These are phyloP conservation scores for Globisporangium camurandrum DNA, from an alignment of 352 stramenopile genomes.

Conservation along the genomic window DNA sequence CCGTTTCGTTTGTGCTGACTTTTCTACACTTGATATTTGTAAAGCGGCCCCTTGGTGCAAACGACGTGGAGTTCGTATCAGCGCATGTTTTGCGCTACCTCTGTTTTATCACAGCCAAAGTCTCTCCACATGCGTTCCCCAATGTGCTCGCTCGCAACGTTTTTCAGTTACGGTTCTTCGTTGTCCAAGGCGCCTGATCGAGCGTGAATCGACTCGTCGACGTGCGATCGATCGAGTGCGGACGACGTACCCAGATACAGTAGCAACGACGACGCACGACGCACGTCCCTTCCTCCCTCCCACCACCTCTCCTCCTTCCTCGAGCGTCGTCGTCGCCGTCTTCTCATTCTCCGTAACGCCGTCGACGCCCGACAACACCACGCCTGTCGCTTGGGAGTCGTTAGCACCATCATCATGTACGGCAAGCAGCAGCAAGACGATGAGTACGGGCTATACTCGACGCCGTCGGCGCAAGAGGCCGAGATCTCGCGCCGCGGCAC, in stretches of 20 bases:
- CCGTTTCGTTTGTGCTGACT: no score
- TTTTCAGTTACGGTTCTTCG: slow-evolving; percentile 4
- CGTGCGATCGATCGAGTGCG: not conserved
- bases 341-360: no score
- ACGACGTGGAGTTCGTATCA: no score
- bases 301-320: not conserved
- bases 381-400: no score
- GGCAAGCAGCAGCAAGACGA: slow-evolving; percentile 34
- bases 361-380: no score
- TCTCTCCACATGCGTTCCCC: no score
- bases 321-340: not conserved
- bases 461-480: slow-evolving; percentile 39
- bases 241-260: no score
- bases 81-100: no score
- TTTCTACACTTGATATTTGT: no score
- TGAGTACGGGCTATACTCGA: slow-evolving; percentile 56
- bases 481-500: slow-evolving; percentile 49
- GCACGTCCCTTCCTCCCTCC: not conserved
- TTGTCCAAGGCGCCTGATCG: not conserved
- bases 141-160: not conserved
- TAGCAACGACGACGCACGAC: no score
- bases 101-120: no score
- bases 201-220: not conserved
- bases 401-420: slow-evolving; percentile 28
- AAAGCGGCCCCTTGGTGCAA: no score